Base-by-base conservation (phyloP, 2,329 filamentous ascomycete genomes). In the Curvularia sp. region DNA sequence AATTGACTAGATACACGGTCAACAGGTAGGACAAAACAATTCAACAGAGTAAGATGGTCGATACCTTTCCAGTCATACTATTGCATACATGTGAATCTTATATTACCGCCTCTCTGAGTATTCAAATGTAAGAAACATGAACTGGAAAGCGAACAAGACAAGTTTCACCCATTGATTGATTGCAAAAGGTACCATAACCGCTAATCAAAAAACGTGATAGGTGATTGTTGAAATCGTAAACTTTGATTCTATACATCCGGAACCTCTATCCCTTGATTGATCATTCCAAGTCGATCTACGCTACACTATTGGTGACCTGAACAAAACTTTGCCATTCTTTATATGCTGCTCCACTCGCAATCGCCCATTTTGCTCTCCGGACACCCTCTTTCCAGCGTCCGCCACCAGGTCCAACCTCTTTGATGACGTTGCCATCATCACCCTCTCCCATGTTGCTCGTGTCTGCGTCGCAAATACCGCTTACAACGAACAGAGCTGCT, bases 331-430 rank as follows among this genome's bases (percentile, higher is more conserved):
- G 83, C 87, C 95, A 94, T 79, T 93, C 88, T 74, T 83, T 88
- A 83, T 91, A 88, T n/a, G 94, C 92, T 74, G 89, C 87, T 46
- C 94, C 93, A 75, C 92, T 97, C 78, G 88, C 86, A 47, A 99
- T 85, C 10, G 92, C 92, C 91, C 92, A 96, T 69, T 89, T 87
- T 15, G 95, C 95, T 74, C 92, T 85, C 68, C 94, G 83, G 13
- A 97, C 86, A 51, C 94, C 95, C 74, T 97, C 94, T 80, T 96
- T 99, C 95, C 95, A 99, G 71, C 94, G 85, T 56, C 91, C 87
- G 13, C 91, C 91, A 10, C 90, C 93, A 5, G 93, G 93, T 0
- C 95, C 94, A 47, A 89, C 83, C 75, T 98, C 93, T 15, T 80
- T 86, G 61, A 96, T 85, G 46, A 97, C 92, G 41, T 88, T 83